phyloP scores from a whole-genome alignment of 495 filamentous ascomycete genomes.

The Jackrogersella multiformis region DNA sequence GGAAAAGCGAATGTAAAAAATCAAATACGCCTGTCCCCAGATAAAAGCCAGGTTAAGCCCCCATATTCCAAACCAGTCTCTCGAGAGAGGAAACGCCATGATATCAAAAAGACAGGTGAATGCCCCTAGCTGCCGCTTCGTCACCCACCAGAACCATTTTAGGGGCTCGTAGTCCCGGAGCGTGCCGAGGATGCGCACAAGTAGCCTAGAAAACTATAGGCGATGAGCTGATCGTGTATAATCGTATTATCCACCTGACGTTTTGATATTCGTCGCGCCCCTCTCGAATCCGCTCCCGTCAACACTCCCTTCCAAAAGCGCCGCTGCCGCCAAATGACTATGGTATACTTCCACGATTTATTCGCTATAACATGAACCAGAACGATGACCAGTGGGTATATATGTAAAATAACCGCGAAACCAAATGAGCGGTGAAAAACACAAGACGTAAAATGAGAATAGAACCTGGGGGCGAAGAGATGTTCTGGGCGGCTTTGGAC shows the following conservation, averaged over 20 bases:
- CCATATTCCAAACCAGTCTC: constrained; percentile 13
- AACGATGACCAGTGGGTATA: constrained; percentile 41
- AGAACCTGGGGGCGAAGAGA: not conserved
- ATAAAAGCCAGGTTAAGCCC: constrained; percentile 15
- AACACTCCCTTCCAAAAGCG: constrained; percentile 17
- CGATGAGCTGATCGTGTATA: not conserved
- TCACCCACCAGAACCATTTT: constrained; percentile 14
- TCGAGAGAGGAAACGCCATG: constrained; percentile 31
- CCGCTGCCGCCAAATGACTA: constrained; percentile 23
- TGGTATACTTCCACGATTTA: constrained; percentile 39
- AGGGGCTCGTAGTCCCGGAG: constrained; percentile 2
- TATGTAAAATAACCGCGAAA: constrained; percentile 34
- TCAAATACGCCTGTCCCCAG: constrained; percentile 20
- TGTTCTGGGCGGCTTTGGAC: not conserved
- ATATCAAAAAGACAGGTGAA: constrained; percentile 21
- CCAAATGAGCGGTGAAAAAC: constrained; percentile 26
- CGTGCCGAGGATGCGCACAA: not conserved
- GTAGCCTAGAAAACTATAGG: constrained; percentile 14
- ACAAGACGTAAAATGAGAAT: constrained; percentile 23
- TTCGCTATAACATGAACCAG: constrained; percentile 40
- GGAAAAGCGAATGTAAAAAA: constrained; percentile 19
- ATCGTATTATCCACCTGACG: constrained; percentile 9
- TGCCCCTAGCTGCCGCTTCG: constrained; percentile 16
- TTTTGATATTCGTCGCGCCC: constrained; percentile 12
- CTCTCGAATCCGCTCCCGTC: constrained; percentile 8